Base-by-base conservation (phyloP, 2,329 filamentous ascomycete genomes). In the Uncinocarpus reesii region DNA sequence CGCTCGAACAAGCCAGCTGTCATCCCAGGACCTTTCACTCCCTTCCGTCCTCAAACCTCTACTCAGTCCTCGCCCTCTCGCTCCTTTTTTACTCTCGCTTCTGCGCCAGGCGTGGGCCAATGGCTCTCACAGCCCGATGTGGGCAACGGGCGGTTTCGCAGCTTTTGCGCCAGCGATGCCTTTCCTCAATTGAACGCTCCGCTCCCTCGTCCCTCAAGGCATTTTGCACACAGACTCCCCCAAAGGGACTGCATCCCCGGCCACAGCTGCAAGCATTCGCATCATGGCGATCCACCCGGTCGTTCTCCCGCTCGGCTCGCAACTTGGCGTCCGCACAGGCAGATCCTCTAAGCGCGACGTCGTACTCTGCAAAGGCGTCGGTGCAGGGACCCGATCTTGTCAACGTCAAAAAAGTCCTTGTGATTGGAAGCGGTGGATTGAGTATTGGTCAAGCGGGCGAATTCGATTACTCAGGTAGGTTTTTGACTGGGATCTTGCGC, bases 361-460 rank as follows among this genome's bases (percentile, higher is more conserved):
- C 89, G 53, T 95, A 95, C 69, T 74, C 95, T 59, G 81, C 87
- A 64, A 94, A 86, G 70, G 89, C 88, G 59, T 84, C 81, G 52
- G 82, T 95, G 64, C 84, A 88, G 67, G 82, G 77, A 51, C 77
- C 83, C 50, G 77, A 90, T 60, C 72, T 85, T 48, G 83, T 95
- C 43, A 80, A 95, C 65, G 88, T 96, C 56, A 94, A 94, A 75
- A 96, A 96, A 74, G 90, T 96, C 45, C 74, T 96, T 53, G 89
- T 96, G 58, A 95, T 96, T 73, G 90, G 90, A 51, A 89, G 83
- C 71, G 90, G 90, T 72, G 90, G 90, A 69, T 77, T 96, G 58
- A 87, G 86, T 66, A 96, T 96, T 78, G 90, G 90, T 55, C 90
- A 96, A 71, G 90, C 90, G 56, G 90, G 90, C 72, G 90, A 96